Evolutionary conservation across 2,329 filamentous ascomycete species (phyloP).

Genomic region (Aureobasidium zeae): DNA sequence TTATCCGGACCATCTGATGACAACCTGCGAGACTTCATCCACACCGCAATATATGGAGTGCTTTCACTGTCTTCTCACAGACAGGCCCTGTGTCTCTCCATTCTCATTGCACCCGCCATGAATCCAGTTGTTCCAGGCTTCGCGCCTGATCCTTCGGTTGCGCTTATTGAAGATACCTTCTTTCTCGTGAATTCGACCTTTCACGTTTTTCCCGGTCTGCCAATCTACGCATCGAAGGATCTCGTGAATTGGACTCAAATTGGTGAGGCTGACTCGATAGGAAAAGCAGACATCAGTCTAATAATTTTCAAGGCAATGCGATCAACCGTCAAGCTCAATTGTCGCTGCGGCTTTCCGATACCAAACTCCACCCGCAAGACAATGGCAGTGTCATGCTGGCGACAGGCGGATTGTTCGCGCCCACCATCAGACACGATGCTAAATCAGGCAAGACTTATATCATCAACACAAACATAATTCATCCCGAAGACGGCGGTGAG

Average conservation of each 20-base stretch:
- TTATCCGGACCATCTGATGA: no score
- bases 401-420: neutral
- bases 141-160: constrained; percentile 37
- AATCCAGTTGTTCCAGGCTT: constrained; percentile 42
- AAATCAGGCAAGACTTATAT: constrained; percentile 1
- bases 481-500: neutral
- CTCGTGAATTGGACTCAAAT: constrained; percentile 34
- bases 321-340: constrained; percentile 31
- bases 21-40: no score
- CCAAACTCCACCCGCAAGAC: constrained; percentile 9
- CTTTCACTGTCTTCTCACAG: no score
- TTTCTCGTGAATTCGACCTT: constrained; percentile 40
- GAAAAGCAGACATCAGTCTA: no score
- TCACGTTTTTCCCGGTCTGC: constrained; percentile 37
- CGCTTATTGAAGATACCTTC: constrained; percentile 31
- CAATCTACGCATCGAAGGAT: constrained; percentile 38
- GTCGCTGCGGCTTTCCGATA: constrained; percentile 27
- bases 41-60: no score
- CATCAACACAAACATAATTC: constrained; percentile 7
- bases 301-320: constrained; percentile 29
- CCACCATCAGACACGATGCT: constrained; percentile 3
- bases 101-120: constrained; percentile 13
- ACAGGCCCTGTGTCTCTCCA: no score
- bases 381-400: constrained; percentile 6
- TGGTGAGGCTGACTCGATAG: constrained; percentile 28